phyloP scores from a whole-genome alignment of 1,139 yeast species.

The Yamadazyma dushanensis region DNA sequence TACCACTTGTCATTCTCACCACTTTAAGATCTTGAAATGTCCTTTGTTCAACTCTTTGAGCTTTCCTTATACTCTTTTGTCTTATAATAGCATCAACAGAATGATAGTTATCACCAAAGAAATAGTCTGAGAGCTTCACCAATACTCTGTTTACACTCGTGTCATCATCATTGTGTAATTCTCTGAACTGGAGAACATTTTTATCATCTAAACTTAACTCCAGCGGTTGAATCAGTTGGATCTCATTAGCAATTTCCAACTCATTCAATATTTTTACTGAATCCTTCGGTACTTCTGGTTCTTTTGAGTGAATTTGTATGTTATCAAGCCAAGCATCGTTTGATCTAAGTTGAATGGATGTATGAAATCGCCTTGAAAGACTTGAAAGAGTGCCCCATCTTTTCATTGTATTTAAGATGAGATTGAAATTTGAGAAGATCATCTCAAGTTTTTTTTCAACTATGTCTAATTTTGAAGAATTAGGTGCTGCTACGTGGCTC shows the following conservation, averaged over 20 bases:
- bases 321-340: conserved; percentile 18
- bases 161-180: conserved; percentile 21
- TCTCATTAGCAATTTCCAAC: conserved; percentile 4
- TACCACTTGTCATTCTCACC: conserved; percentile 70
- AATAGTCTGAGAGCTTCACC: conserved; percentile 39
- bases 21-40: conserved; percentile 63
- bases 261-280: conserved; percentile 7
- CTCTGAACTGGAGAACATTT: conserved; percentile 16
- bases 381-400: background rate
- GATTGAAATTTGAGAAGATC: conserved; percentile 4
- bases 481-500: conserved; percentile 88
- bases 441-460: conserved; percentile 3
- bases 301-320: conserved; percentile 9
- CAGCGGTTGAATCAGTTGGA: conserved; percentile 5
- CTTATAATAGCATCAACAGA: conserved; percentile 40
- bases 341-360: background rate
- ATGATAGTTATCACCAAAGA: conserved; percentile 44
- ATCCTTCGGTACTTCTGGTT: conserved; percentile 10
- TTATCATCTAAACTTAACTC: conserved; percentile 13
- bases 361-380: conserved; percentile 2
- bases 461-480: conserved; percentile 42
- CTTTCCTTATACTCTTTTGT: conserved; percentile 25
- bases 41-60: conserved; percentile 37
- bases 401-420: background rate
- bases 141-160: conserved; percentile 22